These are phyloP conservation scores for Raffaelea arxii DNA, from an alignment of 2,329 filamentous ascomycete genomes.

Conservation along the genomic window DNA sequence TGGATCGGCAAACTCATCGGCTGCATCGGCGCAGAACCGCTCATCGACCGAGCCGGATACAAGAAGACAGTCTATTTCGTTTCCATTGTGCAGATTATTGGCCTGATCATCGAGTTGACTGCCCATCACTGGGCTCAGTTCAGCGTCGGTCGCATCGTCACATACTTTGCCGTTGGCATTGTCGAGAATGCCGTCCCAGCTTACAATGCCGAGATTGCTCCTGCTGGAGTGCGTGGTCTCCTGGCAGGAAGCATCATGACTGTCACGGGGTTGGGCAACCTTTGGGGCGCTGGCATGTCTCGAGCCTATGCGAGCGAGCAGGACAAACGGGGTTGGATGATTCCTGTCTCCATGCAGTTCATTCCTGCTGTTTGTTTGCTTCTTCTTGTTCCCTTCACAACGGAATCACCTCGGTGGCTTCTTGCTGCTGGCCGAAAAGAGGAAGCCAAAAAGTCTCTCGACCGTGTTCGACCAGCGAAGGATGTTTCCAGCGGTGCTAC, in stretches of 20 bases:
- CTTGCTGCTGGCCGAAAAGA: constrained; percentile 10
- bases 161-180: constrained; percentile 18
- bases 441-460: constrained; percentile 17
- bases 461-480: constrained; percentile 11
- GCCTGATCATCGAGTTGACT: constrained; percentile 10
- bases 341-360: constrained; percentile 26
- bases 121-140: constrained; percentile 12
- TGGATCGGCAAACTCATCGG: constrained; percentile 13
- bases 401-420: constrained; percentile 15
- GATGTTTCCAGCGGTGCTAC: constrained; percentile 24
- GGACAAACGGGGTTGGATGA: constrained; percentile 22
- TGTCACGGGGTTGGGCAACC: constrained; percentile 9
- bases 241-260: constrained; percentile 9
- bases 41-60: constrained; percentile 12
- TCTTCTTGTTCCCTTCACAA: constrained; percentile 11
- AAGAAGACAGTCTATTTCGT: constrained; percentile 11
- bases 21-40: constrained; percentile 7
- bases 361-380: constrained; percentile 23
- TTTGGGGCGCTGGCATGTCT: constrained; percentile 15
- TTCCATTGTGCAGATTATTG: constrained; percentile 9
- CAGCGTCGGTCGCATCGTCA: constrained; percentile 14
- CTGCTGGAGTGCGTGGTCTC: constrained; percentile 7
- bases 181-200: constrained; percentile 10
- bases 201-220: constrained; percentile 11
- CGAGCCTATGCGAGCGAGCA: constrained; percentile 15